phyloP scores from a whole-genome alignment of 345 rosid genomes.

The Raphanus raphanistrum region DNA sequence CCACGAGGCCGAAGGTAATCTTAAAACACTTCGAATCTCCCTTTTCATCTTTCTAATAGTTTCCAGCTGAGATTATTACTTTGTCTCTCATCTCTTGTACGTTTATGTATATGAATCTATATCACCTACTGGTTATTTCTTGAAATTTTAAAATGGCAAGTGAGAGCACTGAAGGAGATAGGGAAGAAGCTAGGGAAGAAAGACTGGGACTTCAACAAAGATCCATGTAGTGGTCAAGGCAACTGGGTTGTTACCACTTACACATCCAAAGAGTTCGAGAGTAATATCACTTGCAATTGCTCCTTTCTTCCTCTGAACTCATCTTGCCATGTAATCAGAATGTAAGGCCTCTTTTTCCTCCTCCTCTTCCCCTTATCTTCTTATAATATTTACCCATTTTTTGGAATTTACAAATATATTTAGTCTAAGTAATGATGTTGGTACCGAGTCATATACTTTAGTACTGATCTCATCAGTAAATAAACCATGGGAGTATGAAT shows the following conservation, averaged over 20 bases:
- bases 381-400: background rate
- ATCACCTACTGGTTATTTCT: background rate
- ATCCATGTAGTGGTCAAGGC: constrained; percentile 77
- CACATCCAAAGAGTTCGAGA: constrained; percentile 45
- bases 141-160: constrained; percentile 38
- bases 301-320: constrained; percentile 39
- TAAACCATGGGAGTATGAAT: background rate
- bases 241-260: constrained; percentile 46
- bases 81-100: background rate
- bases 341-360: constrained; percentile 43
- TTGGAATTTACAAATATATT: background rate
- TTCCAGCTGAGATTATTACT: background rate
- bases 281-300: constrained; percentile 62
- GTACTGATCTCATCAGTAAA: background rate
- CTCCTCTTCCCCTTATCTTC: constrained; percentile 10
- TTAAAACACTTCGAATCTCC: background rate
- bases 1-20: constrained; percentile 37
- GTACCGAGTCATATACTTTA: background rate
- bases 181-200: constrained; percentile 64
- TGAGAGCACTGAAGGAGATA: constrained; percentile 62
- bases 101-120: background rate
- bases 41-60: background rate
- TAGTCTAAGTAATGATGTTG: constrained; percentile 10
- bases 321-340: constrained; percentile 65
- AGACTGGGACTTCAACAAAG: constrained; percentile 69